These are phyloP conservation scores for Groenewaldozyma auringiensis DNA, from an alignment of 1,139 yeast genomes.

Conservation along the genomic window DNA sequence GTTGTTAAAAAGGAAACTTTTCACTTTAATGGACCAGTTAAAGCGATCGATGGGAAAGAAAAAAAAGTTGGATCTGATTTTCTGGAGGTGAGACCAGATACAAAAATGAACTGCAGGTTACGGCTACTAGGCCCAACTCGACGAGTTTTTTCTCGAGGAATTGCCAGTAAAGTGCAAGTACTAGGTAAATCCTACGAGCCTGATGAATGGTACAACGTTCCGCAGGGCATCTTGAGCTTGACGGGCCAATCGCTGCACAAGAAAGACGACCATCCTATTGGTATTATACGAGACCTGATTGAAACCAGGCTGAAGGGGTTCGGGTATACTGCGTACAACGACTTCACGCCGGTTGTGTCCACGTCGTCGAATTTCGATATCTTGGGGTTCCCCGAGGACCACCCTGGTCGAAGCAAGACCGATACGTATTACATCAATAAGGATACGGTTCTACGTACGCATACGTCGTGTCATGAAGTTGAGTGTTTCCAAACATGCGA, in stretches of 20 bases:
- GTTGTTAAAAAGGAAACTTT: no score
- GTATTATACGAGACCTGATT: conserved; percentile 68
- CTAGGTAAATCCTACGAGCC: conserved; percentile 48
- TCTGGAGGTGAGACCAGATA: no score
- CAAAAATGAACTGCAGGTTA: no score
- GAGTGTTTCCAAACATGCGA: conserved; percentile 62
- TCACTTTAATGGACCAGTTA: no score
- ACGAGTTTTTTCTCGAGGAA: no score
- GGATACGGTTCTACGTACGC: conserved; percentile 70
- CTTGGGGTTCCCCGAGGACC: conserved; percentile 83
- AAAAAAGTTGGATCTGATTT: no score
- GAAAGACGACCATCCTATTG: conserved; percentile 76
- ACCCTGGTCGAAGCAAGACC: conserved; percentile 86
- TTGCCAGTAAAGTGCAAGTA: conserved; percentile 23
- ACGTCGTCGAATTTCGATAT: conserved; percentile 82
- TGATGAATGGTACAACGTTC: conserved; percentile 82
- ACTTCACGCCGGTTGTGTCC: conserved; percentile 77
- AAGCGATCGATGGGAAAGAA: no score
- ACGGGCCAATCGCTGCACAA: conserved; percentile 70
- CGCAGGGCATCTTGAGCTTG: conserved; percentile 61
- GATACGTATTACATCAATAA: conserved; percentile 88
- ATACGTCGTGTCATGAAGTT: conserved; percentile 93
- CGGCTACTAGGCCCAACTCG: no score
- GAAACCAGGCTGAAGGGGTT: conserved; percentile 57
- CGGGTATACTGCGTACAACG: conserved; percentile 74